Percentiles rank a stretch among this genome's conserved stretches.
phyloP scores from a whole-genome alignment of 2,329 filamentous ascomycete species.

The Xylariaceae sp. region DNA sequence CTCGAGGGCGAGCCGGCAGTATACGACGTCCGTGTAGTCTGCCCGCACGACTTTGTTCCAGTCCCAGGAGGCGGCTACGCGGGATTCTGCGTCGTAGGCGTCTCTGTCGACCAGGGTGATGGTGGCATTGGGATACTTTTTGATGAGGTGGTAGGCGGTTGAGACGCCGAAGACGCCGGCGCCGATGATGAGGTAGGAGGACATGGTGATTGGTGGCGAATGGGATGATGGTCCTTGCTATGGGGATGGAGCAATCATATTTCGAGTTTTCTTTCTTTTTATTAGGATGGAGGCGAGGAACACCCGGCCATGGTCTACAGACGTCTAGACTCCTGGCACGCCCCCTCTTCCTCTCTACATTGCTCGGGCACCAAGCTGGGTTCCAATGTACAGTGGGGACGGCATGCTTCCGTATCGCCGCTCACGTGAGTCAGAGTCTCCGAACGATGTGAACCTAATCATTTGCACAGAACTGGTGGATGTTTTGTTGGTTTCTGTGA shows the following conservation, averaged over 20 bases:
- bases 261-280: background rate
- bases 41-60: conserved; percentile 69
- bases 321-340: background rate
- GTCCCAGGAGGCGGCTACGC: conserved; percentile 62
- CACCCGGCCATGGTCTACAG: background rate
- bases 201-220: conserved; percentile 7
- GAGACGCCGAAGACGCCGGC: conserved; percentile 62
- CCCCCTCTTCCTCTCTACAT: too few species aligned
- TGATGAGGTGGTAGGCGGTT: conserved; percentile 60
- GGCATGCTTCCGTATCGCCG: background rate
- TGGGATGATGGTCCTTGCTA: background rate
- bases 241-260: background rate
- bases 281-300: background rate
- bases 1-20: conserved; percentile 60
- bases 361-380: too few species aligned
- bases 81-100: conserved; percentile 42
- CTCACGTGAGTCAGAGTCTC: background rate
- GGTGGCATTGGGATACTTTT: conserved; percentile 43
- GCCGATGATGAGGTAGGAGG: conserved; percentile 54
- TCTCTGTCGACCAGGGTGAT: conserved; percentile 57
- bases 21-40: conserved; percentile 61
- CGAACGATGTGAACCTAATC: background rate
- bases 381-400: background rate
- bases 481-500: background rate
- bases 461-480: background rate